Conservation (phyloP, 2,329 filamentous ascomycete genomes). For the Achaetomium macrosporum region DNA sequence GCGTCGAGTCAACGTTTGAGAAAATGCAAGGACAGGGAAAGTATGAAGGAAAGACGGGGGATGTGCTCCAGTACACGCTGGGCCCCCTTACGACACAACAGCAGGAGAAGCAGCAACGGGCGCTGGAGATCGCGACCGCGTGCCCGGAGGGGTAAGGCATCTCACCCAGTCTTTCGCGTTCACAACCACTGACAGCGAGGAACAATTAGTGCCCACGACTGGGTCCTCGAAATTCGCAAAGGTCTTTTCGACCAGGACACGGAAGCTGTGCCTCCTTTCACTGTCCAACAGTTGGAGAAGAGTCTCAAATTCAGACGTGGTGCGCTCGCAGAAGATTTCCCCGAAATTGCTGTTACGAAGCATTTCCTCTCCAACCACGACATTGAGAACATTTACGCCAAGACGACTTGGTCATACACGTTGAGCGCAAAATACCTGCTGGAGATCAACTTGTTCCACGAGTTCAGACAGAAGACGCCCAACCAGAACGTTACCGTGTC, state of each 20-base stretch:
- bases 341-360: slow-evolving; percentile 22
- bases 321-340: slow-evolving; percentile 24
- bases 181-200: slow-evolving; percentile 13
- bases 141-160: slow-evolving; percentile 30
- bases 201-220: slow-evolving; percentile 34
- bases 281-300: slow-evolving; percentile 23
- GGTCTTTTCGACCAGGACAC: slow-evolving; percentile 19
- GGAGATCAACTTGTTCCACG: slow-evolving; percentile 32
- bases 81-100: slow-evolving; percentile 11
- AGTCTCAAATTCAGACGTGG: slow-evolving; percentile 22
- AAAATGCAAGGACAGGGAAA: slow-evolving; percentile 2
- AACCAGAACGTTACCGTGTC: not conserved
- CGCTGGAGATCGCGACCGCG: slow-evolving; percentile 26
- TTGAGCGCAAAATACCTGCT: slow-evolving; percentile 28
- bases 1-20: slow-evolving; percentile 18
- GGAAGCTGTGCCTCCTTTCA: slow-evolving; percentile 17
- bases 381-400: slow-evolving; percentile 30
- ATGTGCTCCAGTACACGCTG: slow-evolving; percentile 5
- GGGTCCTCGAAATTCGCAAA: slow-evolving; percentile 32
- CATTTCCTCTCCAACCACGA: slow-evolving; percentile 9
- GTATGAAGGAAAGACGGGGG: not conserved
- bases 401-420: slow-evolving; percentile 30
- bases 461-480: slow-evolving; percentile 22
- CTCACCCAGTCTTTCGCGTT: not conserved
- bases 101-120: slow-evolving; percentile 15